Base-by-base conservation (phyloP, 495 filamentous ascomycete genomes). In the Trypethelium eluteriae region DNA sequence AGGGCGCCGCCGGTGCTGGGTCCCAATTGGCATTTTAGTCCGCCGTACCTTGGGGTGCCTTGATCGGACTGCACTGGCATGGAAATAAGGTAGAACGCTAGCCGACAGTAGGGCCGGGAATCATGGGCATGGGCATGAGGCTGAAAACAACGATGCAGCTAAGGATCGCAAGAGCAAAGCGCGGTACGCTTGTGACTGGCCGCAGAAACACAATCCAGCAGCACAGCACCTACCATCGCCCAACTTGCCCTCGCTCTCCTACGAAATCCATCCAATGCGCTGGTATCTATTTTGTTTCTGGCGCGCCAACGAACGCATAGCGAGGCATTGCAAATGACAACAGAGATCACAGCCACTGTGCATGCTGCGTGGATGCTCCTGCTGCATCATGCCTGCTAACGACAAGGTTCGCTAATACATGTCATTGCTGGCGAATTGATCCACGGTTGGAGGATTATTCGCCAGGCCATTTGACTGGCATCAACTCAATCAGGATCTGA, bases 61-160 rank as follows among this genome's bases (percentile, higher is more conserved):
- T 25, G 25, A 25, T 25, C 25, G 25, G 25, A 25, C 25, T 25
- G 25, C 25, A 35, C 53, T 59, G 53, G 53, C 7, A 32, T 35
- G n/a, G 10, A 59, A 59, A 35, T 59, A 35, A 59, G 53, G 53
- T 59, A 59, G 25, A 35, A 32, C 53, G 53, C 53, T 59, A 59
- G 53, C 53, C 36, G 53, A 5, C 53, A 59, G 41, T 35, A 36
- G n/a, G 53, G 53, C 53, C 53, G 53, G 53, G 53, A 59, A 36
- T 59, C 25, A 59, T 59, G 53, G 53, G 53, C 25, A 59, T 59
- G 53, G 36, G 53, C 25, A 59, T 59, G 53, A 59, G 53, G 53
- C 53, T 59, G 53, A 59, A 59, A 34, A 1, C 53, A 59, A 36
- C 32, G 53, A 59, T 59, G 53, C 53, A 59, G 53, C 53, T 59